Conservation (phyloP, 495 filamentous ascomycete species). For the Venustampulla echinocandica region DNA sequence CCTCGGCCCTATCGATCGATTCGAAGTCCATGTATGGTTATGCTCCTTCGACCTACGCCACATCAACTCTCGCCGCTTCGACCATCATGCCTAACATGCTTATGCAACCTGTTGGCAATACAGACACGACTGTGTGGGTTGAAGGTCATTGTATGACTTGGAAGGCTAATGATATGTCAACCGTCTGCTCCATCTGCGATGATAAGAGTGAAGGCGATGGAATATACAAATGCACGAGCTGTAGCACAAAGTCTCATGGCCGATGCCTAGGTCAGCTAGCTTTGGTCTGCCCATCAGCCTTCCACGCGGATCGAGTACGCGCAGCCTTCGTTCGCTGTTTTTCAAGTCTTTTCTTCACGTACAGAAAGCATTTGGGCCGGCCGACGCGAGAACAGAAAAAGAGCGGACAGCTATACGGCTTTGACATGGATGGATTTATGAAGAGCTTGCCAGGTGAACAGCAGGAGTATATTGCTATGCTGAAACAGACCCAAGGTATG, state of each 20-base stretch:
- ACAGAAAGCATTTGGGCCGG: constrained; percentile 72
- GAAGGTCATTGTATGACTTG: constrained; percentile 89
- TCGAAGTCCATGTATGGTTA: constrained; percentile 69
- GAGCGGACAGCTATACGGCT: constrained; percentile 76
- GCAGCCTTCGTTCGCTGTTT: constrained; percentile 93
- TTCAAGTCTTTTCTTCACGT: constrained; percentile 91
- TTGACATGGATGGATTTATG: constrained; percentile 91
- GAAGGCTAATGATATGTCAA: constrained; percentile 55
- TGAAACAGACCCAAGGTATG: constrained; percentile 89
- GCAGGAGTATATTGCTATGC: constrained; percentile 75
- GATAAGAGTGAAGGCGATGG: constrained; percentile 78
- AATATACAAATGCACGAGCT: constrained; percentile 77
- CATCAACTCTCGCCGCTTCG: constrained; percentile 94
- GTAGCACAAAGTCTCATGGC: constrained; percentile 66
- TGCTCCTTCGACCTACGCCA: constrained; percentile 90
- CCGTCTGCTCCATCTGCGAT: constrained; percentile 77
- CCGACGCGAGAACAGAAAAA: constrained; percentile 78
- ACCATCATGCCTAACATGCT: constrained; percentile 92
- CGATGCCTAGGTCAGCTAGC: constrained; percentile 75
- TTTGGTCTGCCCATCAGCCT: constrained; percentile 81
- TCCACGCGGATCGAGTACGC: constrained; percentile 81
- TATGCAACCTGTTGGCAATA: constrained; percentile 75
- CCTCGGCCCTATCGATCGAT: constrained; percentile 72
- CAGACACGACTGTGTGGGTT: constrained; percentile 80
- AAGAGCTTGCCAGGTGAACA: constrained; percentile 85